Evolutionary conservation across 2,329 filamentous ascomycete genomes (phyloP), one percentile per base, ranked within the genome.

Genomic region (Triangularia setosa): DNA sequence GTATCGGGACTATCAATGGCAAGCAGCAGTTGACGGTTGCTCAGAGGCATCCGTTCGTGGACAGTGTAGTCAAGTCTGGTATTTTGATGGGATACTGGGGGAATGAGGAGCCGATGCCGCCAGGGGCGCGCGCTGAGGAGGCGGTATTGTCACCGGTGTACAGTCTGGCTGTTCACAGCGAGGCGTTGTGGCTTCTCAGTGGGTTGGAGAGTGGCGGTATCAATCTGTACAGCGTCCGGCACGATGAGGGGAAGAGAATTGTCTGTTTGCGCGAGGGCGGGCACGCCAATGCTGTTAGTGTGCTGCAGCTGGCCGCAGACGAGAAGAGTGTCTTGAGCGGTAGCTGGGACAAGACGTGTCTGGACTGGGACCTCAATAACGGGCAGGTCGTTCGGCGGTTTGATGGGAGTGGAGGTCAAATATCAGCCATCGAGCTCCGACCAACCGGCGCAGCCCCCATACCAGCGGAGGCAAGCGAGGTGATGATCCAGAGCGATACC

Each of bases 71-170:
- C 63, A 99, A 99, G 77, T 93, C 94, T 1, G 95, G 93, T 1
- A 91, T 97, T 5, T 79, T 98, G 58, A 89, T 97, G 84, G 96
- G 91, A 60, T 99, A 99, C 76, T 99, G 95, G 95, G 95, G 97
- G 76, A 99, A 98, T 72, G 93, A 97, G 75, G 94, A 99, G 74
- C 86, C 87, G 1, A 69, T 78, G 2, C 74, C 73, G 0, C 75
- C 78, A 0, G 70, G 58, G 56, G 76, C 77, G 4, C 76, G 79
- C 35, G 75, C 80, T 14, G 79, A 90, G 57, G 89, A 91, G 2
- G 79, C 86, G 24, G 78, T 84, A 4, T 78, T 94, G n/a, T 96
- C 92, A 9, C 93, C 95, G 0, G 94, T 99, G 0, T 99, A 99
- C 76, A 96, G 93, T 6, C 81, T 99, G 25, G 95, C 95, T 1